Evolutionary conservation across 345 rosid species (phyloP).

Genomic region (Acer saccharum): DNA sequence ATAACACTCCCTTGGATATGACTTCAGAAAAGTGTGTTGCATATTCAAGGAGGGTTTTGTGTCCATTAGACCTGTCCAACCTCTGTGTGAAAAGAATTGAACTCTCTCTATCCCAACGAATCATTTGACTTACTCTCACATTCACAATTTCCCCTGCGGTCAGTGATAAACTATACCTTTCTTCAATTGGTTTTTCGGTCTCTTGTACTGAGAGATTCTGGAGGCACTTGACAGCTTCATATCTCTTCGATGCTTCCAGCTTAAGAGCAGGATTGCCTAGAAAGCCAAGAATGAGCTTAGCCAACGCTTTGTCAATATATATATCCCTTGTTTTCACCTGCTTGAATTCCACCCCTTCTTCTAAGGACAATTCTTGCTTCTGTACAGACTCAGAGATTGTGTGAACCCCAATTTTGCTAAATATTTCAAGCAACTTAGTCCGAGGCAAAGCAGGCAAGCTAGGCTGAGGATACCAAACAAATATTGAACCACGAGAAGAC

Average conservation of each 20-base stretch:
- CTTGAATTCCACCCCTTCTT: slow-evolving; percentile 16
- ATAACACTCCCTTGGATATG: slow-evolving; percentile 53
- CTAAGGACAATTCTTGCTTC: slow-evolving; percentile 36
- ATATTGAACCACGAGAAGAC: slow-evolving; percentile 35
- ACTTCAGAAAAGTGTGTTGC: slow-evolving; percentile 56
- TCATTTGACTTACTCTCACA: slow-evolving; percentile 30
- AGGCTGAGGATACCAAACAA: slow-evolving; percentile 74
- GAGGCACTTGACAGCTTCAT: slow-evolving; percentile 42
- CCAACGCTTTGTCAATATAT: slow-evolving; percentile 41
- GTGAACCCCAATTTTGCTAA: slow-evolving; percentile 58
- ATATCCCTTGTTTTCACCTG: slow-evolving; percentile 26
- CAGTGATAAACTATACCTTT: slow-evolving; percentile 37
- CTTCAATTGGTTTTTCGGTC: slow-evolving; percentile 37
- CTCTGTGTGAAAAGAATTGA: slow-evolving; percentile 46
- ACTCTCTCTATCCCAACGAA: slow-evolving; percentile 59
- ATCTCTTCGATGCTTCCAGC: slow-evolving; percentile 53
- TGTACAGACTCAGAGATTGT: slow-evolving; percentile 51
- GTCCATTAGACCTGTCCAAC: slow-evolving; percentile 35
- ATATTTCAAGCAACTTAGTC: slow-evolving; percentile 45
- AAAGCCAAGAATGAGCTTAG: slow-evolving; percentile 63
- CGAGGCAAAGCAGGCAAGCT: slow-evolving; percentile 44
- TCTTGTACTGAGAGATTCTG: slow-evolving; percentile 36
- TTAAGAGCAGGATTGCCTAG: slow-evolving; percentile 49
- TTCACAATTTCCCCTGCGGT: slow-evolving; percentile 40
- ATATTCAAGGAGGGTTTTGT: slow-evolving; percentile 41